A percentile compares a stretch with the other conserved stretches of the same genome.
Evolutionary conservation across 2,329 filamentous ascomycete genomes (phyloP).

Genomic region (Curvularia sp.): DNA sequence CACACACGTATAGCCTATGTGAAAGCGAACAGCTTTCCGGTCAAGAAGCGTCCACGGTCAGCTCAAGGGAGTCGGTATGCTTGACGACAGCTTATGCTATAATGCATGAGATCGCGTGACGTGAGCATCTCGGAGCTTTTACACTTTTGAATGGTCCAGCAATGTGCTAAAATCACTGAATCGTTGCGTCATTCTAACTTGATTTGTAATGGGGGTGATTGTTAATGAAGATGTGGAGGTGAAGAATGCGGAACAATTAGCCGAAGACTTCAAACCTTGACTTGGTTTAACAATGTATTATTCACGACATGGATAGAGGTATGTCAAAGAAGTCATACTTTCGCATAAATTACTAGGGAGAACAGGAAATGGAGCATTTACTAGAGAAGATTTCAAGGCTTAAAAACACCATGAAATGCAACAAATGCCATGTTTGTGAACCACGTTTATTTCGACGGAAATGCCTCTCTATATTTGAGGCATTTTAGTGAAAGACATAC

Average conservation of each 20-base stretch:
- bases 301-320: too few relatives aligned
- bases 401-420: too few relatives aligned
- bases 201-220: not conserved
- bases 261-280: not conserved
- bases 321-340: too few relatives aligned
- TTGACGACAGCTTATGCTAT: too few relatives aligned
- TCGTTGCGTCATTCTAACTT: not conserved
- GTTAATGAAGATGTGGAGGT: not conserved
- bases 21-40: too few relatives aligned
- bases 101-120: too few relatives aligned
- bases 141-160: not conserved
- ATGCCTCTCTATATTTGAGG: not conserved
- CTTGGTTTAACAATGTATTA: not conserved
- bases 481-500: not conserved
- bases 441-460: not conserved
- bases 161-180: not conserved
- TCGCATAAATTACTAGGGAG: too few relatives aligned
- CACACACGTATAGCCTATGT: too few relatives aligned
- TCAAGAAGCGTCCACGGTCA: too few relatives aligned
- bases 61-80: too few relatives aligned
- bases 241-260: not conserved
- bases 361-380: too few relatives aligned
- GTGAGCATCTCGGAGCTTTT: not conserved
- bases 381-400: too few relatives aligned
- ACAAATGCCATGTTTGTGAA: not conserved